A percentile compares a stretch with the other conserved stretches of the same genome.
Conservation (phyloP, 2,329 filamentous ascomycete genomes). For the Xylariaceae sp. region DNA sequence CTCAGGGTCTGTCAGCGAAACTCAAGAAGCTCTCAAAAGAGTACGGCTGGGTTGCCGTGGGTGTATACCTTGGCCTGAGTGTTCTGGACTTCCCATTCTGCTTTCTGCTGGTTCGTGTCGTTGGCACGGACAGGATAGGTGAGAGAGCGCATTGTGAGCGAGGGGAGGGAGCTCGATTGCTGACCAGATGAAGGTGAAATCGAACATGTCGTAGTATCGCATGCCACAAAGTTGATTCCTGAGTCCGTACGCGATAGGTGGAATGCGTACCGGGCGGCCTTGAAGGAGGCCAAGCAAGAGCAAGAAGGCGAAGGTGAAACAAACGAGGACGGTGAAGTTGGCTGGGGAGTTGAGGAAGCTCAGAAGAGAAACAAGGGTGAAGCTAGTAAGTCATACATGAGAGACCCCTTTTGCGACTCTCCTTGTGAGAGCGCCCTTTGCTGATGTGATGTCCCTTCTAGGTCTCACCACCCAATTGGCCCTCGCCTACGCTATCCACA, state of each 20-base stretch:
- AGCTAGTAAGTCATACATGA: slow-evolving; percentile 62
- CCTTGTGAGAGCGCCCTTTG: neutral
- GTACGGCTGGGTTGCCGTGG: slow-evolving; percentile 89
- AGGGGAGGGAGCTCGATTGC: neutral
- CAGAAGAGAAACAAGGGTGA: slow-evolving; percentile 56
- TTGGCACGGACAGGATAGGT: slow-evolving; percentile 85
- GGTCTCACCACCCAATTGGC: slow-evolving; percentile 75
- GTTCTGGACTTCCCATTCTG: slow-evolving; percentile 92
- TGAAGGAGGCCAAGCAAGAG: slow-evolving; percentile 43
- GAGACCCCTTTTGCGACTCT: neutral
- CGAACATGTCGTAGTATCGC: slow-evolving; percentile 63
- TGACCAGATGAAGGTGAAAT: slow-evolving; percentile 43
- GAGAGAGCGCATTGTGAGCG: slow-evolving; percentile 30
- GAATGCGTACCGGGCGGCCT: slow-evolving; percentile 44
- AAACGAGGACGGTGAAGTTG: slow-evolving; percentile 46
- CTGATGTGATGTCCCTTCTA: slow-evolving; percentile 31
- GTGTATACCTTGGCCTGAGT: slow-evolving; percentile 81
- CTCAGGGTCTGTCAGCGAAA: slow-evolving; percentile 57
- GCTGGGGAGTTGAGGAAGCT: slow-evolving; percentile 60
- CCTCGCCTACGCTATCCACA: slow-evolving; percentile 94
- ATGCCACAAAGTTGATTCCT: slow-evolving; percentile 55
- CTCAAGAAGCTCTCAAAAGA: slow-evolving; percentile 82
- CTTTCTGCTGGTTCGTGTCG: slow-evolving; percentile 75
- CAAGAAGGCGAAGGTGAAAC: slow-evolving; percentile 40
- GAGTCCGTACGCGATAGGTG: slow-evolving; percentile 51